Base-by-base conservation (phyloP, 164 flowering plant genomes). In the Brasenia schreberi region DNA sequence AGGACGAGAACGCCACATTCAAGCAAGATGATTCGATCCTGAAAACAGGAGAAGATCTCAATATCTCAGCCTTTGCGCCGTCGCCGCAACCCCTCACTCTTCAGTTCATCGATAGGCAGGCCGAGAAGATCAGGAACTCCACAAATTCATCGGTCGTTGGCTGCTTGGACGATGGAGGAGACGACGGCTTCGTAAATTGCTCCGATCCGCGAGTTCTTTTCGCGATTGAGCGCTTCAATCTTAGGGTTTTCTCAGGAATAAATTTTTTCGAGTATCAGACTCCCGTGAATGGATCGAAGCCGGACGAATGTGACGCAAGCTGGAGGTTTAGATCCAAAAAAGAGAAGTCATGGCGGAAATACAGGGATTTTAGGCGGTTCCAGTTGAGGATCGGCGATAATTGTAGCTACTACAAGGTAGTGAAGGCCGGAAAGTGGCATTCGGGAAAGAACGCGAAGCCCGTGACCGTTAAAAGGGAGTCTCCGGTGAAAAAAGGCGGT, bases 271-370 rank as follows among this genome's bases (percentile, higher is more conserved):
- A 90, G 67, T 94, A 89, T 77, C 84, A 79, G 73, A 70, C 74
- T 4, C 95, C 97, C 0, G 98, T 87, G 2, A 78, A 80, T 63
- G 98, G 97, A 49, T 77, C 88, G 23, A 82, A 79, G 18, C 80
- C 82, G 1, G 77, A 81, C 58, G 96, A 94, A 76, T 94, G 97
- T 75, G 95, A 90, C 80, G 96, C 86, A 59, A 72, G 87, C n/a
- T 90, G 98, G 96, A 84, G 89, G 78, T 94, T 86, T 75, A 72
- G 97, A 72, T 90, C 86, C 73, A 89, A 84, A 72, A 88, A 83
- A 76, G 98, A 94, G 85, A 90, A 82, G 69, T 89, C 96, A n/a
- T 94, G 98, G 97, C 78, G 97, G 78, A 84, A 73, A 77, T 94
- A 94, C 64, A 78, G 95, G 74, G 98, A 94, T 81, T 94, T 89